These are phyloP conservation scores for Panicum virgatum DNA, from an alignment of 202 grass and related monocot genomes.

Conservation along the genomic window DNA sequence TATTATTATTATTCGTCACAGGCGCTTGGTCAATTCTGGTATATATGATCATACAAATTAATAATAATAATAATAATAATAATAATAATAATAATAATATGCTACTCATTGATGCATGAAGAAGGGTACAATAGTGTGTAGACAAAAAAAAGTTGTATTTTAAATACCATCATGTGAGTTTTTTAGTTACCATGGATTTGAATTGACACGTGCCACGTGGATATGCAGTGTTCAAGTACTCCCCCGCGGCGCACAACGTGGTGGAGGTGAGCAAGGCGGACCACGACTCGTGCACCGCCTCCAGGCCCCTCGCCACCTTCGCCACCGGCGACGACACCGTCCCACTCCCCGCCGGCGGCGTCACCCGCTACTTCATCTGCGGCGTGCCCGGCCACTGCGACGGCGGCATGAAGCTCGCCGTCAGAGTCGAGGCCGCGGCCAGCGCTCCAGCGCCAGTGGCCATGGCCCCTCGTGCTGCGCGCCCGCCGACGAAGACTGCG, in stretches of 20 bases:
- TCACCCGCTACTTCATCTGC: conserved; percentile 61
- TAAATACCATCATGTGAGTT: no score
- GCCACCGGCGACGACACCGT: conserved; percentile 38
- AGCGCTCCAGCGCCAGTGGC: background rate
- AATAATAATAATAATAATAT: no score
- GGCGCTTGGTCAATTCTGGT: no score
- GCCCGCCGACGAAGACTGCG: background rate
- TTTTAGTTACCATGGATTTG: no score
- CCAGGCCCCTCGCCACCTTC: conserved; percentile 17
- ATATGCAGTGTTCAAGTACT: conserved; percentile 42
- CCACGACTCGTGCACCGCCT: conserved; percentile 34
- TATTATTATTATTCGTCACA: no score
- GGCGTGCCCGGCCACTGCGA: conserved; percentile 41
- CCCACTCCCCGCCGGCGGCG: conserved; percentile 24
- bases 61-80: no score
- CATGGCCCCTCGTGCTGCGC: background rate
- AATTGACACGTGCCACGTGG: no score
- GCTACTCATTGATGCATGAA: no score
- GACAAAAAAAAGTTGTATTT: no score
- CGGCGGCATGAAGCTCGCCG: conserved; percentile 53
- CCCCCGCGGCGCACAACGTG: conserved; percentile 32
- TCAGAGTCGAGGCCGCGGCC: conserved; percentile 22
- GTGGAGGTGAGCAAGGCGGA: conserved; percentile 47
- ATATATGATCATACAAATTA: no score
- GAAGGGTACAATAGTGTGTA: no score